Evolutionary conservation across 345 rosid species (phyloP).

Genomic region (Heritiera littoralis): DNA sequence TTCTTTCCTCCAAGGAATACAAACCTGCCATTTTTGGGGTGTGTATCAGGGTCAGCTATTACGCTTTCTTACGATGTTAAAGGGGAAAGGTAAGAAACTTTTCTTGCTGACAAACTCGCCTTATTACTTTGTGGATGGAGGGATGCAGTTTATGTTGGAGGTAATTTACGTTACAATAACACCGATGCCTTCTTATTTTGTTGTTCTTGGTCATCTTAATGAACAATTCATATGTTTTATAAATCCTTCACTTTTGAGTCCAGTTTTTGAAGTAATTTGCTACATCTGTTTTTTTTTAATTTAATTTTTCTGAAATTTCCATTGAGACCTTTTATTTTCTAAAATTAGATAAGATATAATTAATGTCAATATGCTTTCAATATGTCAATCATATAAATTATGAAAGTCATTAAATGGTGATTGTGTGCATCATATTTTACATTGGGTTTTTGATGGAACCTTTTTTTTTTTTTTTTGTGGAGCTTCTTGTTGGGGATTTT

Average conservation of each 20-base stretch:
- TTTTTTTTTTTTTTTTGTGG: background rate
- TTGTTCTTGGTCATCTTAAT: background rate
- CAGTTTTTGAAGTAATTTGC: background rate
- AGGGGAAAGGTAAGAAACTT: slow-evolving; percentile 90
- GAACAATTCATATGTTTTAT: background rate
- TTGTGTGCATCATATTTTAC: background rate
- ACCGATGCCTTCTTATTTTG: background rate
- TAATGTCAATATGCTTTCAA: background rate
- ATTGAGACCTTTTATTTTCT: background rate
- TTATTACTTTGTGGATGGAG: slow-evolving; percentile 90
- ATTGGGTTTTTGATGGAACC: background rate
- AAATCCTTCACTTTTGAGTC: background rate
- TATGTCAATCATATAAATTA: background rate
- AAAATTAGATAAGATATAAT: background rate
- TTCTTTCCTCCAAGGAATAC: slow-evolving; percentile 12
- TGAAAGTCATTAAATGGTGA: background rate
- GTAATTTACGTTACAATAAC: slow-evolving; percentile 39
- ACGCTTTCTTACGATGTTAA: slow-evolving; percentile 67
- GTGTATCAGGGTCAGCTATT: slow-evolving; percentile 62
- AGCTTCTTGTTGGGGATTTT: background rate
- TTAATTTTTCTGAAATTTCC: background rate
- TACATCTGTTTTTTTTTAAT: background rate
- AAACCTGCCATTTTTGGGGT: slow-evolving; percentile 14
- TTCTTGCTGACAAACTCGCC: slow-evolving; percentile 96
- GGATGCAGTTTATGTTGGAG: slow-evolving; percentile 92